These are phyloP conservation scores for Talaromyces pinophilus DNA, from an alignment of 2,329 filamentous ascomycete species.

Conservation along the genomic window DNA sequence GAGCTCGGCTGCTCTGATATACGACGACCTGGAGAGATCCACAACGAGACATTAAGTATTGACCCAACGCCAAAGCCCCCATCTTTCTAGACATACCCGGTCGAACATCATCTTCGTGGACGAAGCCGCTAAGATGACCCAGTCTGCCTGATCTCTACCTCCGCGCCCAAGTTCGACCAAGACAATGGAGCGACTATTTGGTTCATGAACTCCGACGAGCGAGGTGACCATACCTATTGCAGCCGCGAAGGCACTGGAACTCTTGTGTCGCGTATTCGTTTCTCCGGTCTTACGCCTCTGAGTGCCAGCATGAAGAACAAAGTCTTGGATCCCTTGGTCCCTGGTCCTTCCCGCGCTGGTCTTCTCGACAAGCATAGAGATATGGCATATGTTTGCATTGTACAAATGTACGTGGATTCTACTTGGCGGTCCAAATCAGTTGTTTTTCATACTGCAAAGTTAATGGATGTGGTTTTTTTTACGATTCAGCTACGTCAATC, in stretches of 20 bases:
- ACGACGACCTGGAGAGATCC: background rate
- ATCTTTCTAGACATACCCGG: background rate
- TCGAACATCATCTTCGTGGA: background rate
- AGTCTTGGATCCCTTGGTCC: conserved; percentile 62
- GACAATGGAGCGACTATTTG: conserved; percentile 65
- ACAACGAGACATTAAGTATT: background rate
- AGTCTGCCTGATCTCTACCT: too few species aligned
- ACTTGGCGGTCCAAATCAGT: background rate
- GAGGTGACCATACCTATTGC: conserved; percentile 55
- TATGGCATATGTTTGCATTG: background rate
- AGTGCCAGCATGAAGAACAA: conserved; percentile 62
- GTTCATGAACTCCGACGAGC: conserved; percentile 66
- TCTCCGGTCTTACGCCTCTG: conserved; percentile 67
- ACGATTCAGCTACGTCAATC: background rate
- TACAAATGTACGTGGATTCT: background rate
- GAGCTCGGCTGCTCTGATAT: background rate
- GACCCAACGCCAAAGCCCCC: background rate
- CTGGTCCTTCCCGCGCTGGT: conserved; percentile 54
- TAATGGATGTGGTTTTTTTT: background rate
- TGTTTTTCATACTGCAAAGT: background rate
- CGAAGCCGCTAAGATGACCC: background rate
- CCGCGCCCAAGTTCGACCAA: conserved; percentile 46
- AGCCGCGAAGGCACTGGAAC: conserved; percentile 59
- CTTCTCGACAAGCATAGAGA: conserved; percentile 59
- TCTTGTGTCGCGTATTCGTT: conserved; percentile 60